Evolutionary conservation across 176 grass and related monocot species (phyloP).

Genomic region (Aegilops longissima): DNA sequence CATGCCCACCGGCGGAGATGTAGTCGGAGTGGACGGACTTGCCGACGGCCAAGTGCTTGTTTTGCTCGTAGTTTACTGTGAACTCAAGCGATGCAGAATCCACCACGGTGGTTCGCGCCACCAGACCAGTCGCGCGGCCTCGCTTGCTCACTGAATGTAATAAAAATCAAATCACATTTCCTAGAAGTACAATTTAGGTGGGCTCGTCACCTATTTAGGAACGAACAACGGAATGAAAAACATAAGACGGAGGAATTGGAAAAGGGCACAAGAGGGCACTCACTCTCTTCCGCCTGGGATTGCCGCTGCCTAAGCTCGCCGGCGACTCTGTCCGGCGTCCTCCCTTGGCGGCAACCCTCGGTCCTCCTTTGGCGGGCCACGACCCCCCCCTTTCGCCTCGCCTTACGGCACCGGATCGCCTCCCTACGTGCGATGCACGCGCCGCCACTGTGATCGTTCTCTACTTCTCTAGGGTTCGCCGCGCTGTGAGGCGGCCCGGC

Average conservation of each 20-base stretch:
- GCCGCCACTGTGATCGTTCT: neutral
- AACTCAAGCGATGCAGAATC: neutral
- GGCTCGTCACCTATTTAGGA: neutral
- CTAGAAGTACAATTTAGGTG: neutral
- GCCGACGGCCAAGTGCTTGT: neutral
- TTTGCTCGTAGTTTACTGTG: neutral
- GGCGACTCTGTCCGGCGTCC: neutral
- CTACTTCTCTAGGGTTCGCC: neutral
- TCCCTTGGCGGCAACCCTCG: neutral
- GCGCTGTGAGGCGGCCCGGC: neutral
- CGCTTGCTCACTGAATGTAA: slow-evolving; percentile 1
- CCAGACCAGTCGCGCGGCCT: neutral
- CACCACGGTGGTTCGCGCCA: slow-evolving; percentile 2
- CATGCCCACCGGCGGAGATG: neutral
- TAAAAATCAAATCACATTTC: neutral
- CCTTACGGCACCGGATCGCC: neutral
- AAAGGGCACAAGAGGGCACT: neutral
- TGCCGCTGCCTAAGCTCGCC: too few relatives aligned
- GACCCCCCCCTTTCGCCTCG: neutral
- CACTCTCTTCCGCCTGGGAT: neutral
- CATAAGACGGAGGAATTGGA: neutral
- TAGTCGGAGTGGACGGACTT: neutral
- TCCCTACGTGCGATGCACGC: neutral
- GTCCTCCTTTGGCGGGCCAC: neutral
- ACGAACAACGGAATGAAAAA: neutral